Evolutionary conservation across 202 grass and related monocot species (phyloP).

Genomic region (Zizania palustris): DNA sequence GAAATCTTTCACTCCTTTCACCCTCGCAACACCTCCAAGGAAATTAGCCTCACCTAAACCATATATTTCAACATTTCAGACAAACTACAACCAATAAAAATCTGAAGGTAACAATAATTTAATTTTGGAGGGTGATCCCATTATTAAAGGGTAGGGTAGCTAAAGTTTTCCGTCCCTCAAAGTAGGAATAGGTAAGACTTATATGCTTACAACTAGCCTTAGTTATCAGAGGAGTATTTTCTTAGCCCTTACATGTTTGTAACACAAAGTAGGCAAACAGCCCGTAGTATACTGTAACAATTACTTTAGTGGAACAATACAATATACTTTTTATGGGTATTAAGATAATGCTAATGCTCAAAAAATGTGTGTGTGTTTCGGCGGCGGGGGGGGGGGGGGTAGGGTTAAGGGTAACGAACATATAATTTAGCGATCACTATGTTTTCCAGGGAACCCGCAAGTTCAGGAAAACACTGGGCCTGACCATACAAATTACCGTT

Average conservation of each 20-base stretch:
- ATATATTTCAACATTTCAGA: slow-evolving; percentile 36
- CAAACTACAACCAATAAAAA: slow-evolving; percentile 26
- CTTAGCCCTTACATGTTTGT: background rate
- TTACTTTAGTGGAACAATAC: slow-evolving; percentile 23
- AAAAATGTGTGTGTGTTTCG: too few relatives aligned
- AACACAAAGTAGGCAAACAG: background rate
- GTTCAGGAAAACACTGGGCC: slow-evolving; percentile 19
- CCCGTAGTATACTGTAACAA: background rate
- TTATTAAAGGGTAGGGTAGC: slow-evolving; percentile 28
- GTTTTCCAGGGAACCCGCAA: slow-evolving; percentile 20
- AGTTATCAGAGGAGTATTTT: background rate
- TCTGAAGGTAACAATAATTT: background rate
- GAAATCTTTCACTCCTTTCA: slow-evolving; percentile 82
- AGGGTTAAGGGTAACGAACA: slow-evolving; percentile 12
- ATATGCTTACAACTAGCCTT: slow-evolving; percentile 19
- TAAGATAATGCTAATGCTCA: slow-evolving; percentile 1
- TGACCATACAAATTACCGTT: background rate
- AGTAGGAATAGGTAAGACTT: slow-evolving; percentile 11
- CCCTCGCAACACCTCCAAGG: slow-evolving; percentile 85
- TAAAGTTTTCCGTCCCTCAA: slow-evolving; percentile 1
- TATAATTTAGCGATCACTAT: background rate
- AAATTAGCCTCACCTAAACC: slow-evolving; percentile 92
- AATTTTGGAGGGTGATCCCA: background rate
- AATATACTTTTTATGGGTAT: background rate
- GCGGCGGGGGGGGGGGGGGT: background rate